Percentiles rank a stretch among this genome's conserved stretches.
Conservation (phyloP, 192 early-diverging fungal genomes). For the Coemansia aciculifera region DNA sequence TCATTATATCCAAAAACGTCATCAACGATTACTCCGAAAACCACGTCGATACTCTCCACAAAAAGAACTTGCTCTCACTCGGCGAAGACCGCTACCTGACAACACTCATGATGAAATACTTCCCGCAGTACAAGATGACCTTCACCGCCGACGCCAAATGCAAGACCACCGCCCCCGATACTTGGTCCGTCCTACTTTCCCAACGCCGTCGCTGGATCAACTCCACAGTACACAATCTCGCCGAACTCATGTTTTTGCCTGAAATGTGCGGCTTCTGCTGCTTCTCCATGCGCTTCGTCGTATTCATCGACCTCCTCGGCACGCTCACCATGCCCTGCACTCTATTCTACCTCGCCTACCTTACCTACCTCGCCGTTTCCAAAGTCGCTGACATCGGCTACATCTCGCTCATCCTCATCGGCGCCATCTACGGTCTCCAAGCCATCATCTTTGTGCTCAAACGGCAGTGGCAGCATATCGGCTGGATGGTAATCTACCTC, state of each 20-base stretch:
- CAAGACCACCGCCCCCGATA: slow-evolving; percentile 93
- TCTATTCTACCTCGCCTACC: slow-evolving; percentile 85
- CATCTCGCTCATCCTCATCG: slow-evolving; percentile 83
- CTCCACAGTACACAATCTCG: slow-evolving; percentile 97
- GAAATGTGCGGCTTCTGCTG: slow-evolving; percentile 97
- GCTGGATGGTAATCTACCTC: slow-evolving; percentile 98
- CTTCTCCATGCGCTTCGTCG: slow-evolving; percentile 98
- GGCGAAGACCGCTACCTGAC: slow-evolving; percentile 99
- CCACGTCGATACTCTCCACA: slow-evolving; percentile 94
- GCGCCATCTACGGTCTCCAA: slow-evolving; percentile 88
- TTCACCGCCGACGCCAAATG: slow-evolving; percentile 96
- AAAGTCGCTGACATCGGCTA: slow-evolving; percentile 66
- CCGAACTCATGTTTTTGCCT: slow-evolving; percentile 89
- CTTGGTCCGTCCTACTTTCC: slow-evolving; percentile 92
- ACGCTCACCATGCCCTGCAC: slow-evolving; percentile 94
- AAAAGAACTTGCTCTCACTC: slow-evolving; percentile 97
- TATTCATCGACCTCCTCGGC: slow-evolving; percentile 93
- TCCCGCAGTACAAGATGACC: slow-evolving; percentile 92
- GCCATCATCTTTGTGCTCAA: slow-evolving; percentile 87
- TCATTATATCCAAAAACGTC: slow-evolving; percentile 82
- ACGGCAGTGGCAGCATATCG: slow-evolving; percentile 90
- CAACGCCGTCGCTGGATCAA: slow-evolving; percentile 99
- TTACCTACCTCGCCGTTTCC: slow-evolving; percentile 67
- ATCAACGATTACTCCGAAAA: slow-evolving; percentile 93
- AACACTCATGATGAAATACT: slow-evolving; percentile 96